Evolutionary conservation across 352 stramenopile genomes (phyloP).

Genomic region (Globisporangium ultimum): DNA sequence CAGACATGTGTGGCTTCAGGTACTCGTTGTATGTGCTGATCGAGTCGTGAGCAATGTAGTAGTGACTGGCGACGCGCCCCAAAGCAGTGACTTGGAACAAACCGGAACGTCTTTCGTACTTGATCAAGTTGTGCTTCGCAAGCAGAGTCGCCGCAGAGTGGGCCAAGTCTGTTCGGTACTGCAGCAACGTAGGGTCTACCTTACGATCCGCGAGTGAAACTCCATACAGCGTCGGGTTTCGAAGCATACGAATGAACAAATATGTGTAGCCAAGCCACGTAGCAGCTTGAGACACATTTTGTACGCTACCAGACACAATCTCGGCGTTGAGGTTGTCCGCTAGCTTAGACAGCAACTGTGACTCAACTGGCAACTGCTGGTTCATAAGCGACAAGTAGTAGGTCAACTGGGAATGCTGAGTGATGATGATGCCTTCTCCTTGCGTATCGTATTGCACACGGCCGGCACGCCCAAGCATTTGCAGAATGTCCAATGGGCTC

Average conservation of each 20-base stretch:
- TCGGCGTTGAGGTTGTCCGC: slow-evolving; percentile 99
- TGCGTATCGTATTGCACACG: slow-evolving; percentile 98
- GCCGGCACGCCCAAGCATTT: slow-evolving; percentile 99
- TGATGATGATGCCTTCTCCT: slow-evolving; percentile 99
- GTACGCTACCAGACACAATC: slow-evolving; percentile 96
- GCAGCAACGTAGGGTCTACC: slow-evolving; percentile 92
- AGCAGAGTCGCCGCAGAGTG: slow-evolving; percentile 96
- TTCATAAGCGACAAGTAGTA: slow-evolving; percentile 99
- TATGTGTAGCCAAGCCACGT: slow-evolving; percentile 99
- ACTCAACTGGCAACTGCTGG: slow-evolving; percentile 99
- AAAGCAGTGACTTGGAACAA: slow-evolving; percentile 96
- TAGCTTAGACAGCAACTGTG: slow-evolving; percentile 95
- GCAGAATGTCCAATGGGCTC: slow-evolving; percentile 97
- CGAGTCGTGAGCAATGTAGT: slow-evolving; percentile 98
- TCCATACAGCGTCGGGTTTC: slow-evolving; percentile 96
- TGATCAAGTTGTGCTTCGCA: slow-evolving; percentile 97
- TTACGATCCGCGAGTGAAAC: slow-evolving; percentile 87
- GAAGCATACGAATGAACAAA: slow-evolving; percentile 99
- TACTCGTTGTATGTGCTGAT: slow-evolving; percentile 99
- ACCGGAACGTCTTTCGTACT: slow-evolving; percentile 96
- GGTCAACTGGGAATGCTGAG: slow-evolving; percentile 97
- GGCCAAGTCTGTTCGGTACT: slow-evolving; percentile 94
- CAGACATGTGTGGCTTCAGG: slow-evolving; percentile 98
- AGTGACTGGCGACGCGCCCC: slow-evolving; percentile 97
- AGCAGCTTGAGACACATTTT: slow-evolving; percentile 93